A percentile compares a stretch with the other conserved stretches of the same genome.
Conservation (phyloP, 1,284 basidiomycete species). For the Puccinia coronata region DNA sequence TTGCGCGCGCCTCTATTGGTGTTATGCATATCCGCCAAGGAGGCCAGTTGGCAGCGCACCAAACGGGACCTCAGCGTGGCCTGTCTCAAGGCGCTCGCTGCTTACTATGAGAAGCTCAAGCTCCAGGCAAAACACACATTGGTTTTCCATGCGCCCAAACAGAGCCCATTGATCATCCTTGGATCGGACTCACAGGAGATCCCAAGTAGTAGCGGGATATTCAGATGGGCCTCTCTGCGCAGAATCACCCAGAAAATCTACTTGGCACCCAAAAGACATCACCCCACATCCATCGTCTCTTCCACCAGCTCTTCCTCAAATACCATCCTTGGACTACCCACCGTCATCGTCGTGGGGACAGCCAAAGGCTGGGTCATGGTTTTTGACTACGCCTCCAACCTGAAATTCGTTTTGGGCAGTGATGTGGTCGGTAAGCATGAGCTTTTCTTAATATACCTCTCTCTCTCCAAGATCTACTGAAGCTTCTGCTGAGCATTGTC, state of each 20-base stretch:
- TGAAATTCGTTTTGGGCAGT: conserved; percentile 75
- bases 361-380: conserved; percentile 75
- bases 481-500: no score
- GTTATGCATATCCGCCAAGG: no score
- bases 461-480: no score
- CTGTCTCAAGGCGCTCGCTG: no score
- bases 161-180: conserved; percentile 10
- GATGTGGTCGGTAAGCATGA: conserved; percentile 67
- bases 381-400: conserved; percentile 85
- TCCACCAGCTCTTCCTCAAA: conserved; percentile 25
- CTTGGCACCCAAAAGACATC: not conserved
- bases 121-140: no score
- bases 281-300: not conserved
- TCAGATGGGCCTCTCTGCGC: conserved; percentile 39
- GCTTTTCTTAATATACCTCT: no score
- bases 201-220: not conserved
- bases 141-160: no score
- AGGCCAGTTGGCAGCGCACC: no score
- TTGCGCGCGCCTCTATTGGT: no score
- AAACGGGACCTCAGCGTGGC: no score
- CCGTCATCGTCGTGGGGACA: conserved; percentile 85
- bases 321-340: conserved; percentile 66
- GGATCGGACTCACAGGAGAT: conserved; percentile 1
- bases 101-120: no score
- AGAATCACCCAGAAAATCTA: conserved; percentile 44